These are phyloP conservation scores for Saussurea involucrata DNA, from an alignment of 129 eudicot species.

Conservation along the genomic window DNA sequence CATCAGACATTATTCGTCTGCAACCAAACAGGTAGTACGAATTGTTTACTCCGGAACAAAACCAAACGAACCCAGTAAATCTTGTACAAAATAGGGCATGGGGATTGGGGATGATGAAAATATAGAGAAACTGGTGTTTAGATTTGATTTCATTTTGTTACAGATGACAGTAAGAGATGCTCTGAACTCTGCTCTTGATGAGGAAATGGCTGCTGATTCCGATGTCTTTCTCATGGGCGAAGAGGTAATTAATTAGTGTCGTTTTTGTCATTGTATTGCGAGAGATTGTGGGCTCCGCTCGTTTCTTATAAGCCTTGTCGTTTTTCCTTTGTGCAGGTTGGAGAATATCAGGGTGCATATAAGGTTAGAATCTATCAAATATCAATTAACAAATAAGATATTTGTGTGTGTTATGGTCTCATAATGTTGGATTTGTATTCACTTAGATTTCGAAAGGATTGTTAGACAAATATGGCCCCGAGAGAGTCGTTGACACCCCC, in stretches of 20 bases:
- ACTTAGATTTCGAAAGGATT: slow-evolving; percentile 82
- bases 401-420: not conserved
- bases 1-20: slow-evolving; percentile 21
- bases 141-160: slow-evolving; percentile 1
- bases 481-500: slow-evolving; percentile 91
- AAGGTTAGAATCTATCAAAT: slow-evolving; percentile 53
- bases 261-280: not conserved
- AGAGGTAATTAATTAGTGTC: slow-evolving; percentile 49
- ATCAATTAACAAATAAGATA: not conserved
- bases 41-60: not conserved
- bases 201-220: slow-evolving; percentile 98
- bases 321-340: slow-evolving; percentile 52
- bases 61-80: not conserved
- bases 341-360: slow-evolving; percentile 99
- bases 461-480: slow-evolving; percentile 89
- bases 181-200: slow-evolving; percentile 89
- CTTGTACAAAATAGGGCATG: not conserved
- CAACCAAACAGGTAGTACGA: slow-evolving; percentile 25
- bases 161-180: slow-evolving; percentile 96
- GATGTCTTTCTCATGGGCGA: slow-evolving; percentile 90
- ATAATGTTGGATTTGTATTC: not conserved
- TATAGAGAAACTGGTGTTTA: not conserved
- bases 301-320: not conserved
- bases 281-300: not conserved
- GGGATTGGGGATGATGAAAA: not conserved